Percentiles rank a stretch among this genome's conserved stretches.
Evolutionary conservation across 225 moss, liverwort and hornwort species (phyloP).

Genomic region (Physcomitrium patens): DNA sequence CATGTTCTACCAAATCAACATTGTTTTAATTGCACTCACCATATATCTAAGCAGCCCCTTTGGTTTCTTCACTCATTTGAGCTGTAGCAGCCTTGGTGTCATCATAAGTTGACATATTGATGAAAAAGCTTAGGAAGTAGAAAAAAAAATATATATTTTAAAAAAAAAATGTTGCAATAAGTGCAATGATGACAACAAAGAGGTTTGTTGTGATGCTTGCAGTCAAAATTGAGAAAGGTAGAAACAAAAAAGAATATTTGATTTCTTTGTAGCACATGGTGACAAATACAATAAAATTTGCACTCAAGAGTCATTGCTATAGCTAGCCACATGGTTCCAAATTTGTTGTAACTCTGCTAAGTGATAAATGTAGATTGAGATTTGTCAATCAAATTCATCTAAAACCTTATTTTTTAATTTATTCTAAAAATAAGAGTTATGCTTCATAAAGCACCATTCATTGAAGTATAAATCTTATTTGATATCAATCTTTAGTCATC

Average conservation of each 20-base stretch:
- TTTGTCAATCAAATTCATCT: too few species aligned
- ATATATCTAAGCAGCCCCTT: constrained; percentile 19
- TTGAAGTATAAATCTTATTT: too few species aligned
- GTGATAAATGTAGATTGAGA: not conserved
- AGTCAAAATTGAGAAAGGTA: not conserved
- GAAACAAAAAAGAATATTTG: not conserved
- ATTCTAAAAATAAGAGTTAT: too few species aligned
- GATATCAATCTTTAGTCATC: too few species aligned
- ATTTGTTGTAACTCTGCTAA: not conserved
- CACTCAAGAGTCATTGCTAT: not conserved
- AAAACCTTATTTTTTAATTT: too few species aligned
- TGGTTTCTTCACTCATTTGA: constrained; percentile 41
- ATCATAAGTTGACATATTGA: constrained; percentile 35
- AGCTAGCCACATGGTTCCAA: not conserved
- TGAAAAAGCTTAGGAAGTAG: not conserved
- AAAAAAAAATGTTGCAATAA: not conserved
- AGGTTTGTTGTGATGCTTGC: not conserved
- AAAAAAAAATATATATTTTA: too few species aligned
- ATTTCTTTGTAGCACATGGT: not conserved
- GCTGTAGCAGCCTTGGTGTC: constrained; percentile 40
- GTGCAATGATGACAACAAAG: not conserved
- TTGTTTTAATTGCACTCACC: too few species aligned
- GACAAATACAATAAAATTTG: not conserved
- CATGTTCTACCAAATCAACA: too few species aligned
- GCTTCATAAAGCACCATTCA: too few species aligned